These are phyloP conservation scores for Phytophthora pini DNA, from an alignment of 352 stramenopile species.

Conservation along the genomic window DNA sequence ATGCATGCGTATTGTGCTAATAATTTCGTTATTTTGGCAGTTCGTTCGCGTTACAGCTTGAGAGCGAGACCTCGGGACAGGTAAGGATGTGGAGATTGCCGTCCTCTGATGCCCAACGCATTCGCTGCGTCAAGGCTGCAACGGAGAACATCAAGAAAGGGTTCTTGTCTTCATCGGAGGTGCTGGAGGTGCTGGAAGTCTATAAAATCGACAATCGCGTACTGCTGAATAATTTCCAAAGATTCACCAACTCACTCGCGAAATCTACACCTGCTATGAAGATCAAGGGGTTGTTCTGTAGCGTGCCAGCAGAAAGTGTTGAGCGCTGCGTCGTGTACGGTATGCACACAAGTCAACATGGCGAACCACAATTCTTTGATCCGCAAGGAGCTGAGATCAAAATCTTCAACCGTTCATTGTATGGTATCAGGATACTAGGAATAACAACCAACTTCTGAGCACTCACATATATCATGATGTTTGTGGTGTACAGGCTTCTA, in stretches of 20 bases:
- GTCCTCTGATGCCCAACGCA: constrained; percentile 53
- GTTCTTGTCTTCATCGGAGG: constrained; percentile 42
- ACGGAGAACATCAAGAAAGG: constrained; percentile 72
- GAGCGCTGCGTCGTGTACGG: constrained; percentile 69
- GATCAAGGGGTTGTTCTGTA: constrained; percentile 84
- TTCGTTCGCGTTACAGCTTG: constrained; percentile 67
- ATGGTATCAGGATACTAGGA: constrained; percentile 2
- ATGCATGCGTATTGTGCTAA: not conserved
- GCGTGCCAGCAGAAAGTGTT: constrained; percentile 56
- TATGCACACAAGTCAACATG: constrained; percentile 42
- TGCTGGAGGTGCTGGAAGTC: constrained; percentile 74
- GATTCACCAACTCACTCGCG: constrained; percentile 34
- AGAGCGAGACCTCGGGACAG: constrained; percentile 65
- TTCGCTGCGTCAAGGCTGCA: constrained; percentile 68
- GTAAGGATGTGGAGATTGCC: constrained; percentile 60
- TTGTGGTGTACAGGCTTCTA: constrained; percentile 11
- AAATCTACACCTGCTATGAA: constrained; percentile 34
- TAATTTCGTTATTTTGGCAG: constrained; percentile 24
- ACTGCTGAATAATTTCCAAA: constrained; percentile 67
- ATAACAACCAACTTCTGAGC: not conserved
- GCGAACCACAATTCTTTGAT: constrained; percentile 25
- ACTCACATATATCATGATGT: not conserved
- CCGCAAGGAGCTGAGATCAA: constrained; percentile 13
- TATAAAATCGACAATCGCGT: constrained; percentile 84
- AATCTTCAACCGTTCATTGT: constrained; percentile 50